Conservation (phyloP, 2,329 filamentous ascomycete genomes). For the Phyllosticta citrichinensis region DNA sequence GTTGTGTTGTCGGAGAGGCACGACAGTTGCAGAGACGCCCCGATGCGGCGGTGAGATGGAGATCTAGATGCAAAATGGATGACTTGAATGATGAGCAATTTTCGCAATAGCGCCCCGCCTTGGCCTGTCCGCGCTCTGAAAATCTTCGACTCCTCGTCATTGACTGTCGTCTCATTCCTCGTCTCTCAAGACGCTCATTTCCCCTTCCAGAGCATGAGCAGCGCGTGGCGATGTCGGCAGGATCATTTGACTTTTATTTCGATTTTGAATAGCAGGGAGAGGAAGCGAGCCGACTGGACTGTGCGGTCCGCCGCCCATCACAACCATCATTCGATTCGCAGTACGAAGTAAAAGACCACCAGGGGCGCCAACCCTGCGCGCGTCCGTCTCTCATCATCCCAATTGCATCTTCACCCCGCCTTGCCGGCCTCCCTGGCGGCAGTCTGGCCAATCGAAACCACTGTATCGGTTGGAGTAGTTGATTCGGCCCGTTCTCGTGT, state of each 20-base stretch:
- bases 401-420: background rate
- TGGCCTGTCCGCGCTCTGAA: background rate
- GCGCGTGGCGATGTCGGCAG: background rate
- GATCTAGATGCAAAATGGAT: background rate
- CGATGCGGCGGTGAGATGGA: background rate
- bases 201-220: background rate
- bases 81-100: background rate
- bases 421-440: background rate
- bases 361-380: background rate
- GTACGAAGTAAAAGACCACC: background rate
- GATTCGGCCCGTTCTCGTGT: slow-evolving; percentile 10
- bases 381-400: background rate
- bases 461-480: background rate
- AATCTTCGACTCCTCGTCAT: background rate
- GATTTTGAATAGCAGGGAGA: background rate
- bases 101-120: background rate
- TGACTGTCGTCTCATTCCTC: background rate
- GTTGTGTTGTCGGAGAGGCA: background rate
- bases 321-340: background rate
- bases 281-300: background rate
- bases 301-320: background rate
- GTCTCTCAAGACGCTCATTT: background rate
- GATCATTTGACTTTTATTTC: background rate
- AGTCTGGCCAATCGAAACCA: background rate
- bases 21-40: background rate